Evolutionary conservation across 2,329 filamentous ascomycete species (phyloP).

Genomic region (Exophiala phaeomuriformis): DNA sequence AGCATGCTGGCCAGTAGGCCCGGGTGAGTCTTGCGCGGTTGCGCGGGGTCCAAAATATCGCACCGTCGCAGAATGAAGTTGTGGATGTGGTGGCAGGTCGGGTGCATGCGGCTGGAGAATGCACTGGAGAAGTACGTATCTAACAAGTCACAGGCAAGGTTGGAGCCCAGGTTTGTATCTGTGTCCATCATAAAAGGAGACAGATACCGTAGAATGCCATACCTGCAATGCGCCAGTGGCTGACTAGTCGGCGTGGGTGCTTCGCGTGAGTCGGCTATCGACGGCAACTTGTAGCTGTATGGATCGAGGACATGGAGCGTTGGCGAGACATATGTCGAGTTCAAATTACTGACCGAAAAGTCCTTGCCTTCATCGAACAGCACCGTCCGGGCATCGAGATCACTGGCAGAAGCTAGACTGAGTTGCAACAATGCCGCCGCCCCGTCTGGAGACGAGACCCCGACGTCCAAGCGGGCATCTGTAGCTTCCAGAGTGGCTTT

Average conservation of each 20-base stretch:
- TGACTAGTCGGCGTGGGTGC: conserved; percentile 17
- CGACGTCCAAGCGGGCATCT: no score
- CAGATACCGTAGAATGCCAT: conserved; percentile 19
- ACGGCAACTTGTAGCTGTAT: conserved; percentile 22
- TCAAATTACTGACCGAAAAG: conserved; percentile 4
- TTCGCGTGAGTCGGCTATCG: conserved; percentile 18
- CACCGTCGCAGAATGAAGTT: conserved; percentile 42
- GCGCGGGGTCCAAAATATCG: conserved; percentile 38
- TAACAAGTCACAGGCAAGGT: conserved; percentile 42
- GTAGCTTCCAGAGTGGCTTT: no score
- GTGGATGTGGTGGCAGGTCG: conserved; percentile 44
- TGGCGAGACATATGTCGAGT: conserved; percentile 22
- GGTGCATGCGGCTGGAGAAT: conserved; percentile 39
- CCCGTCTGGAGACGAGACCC: conserved; percentile 11
- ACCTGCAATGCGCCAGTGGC: conserved; percentile 15
- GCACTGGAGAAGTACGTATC: conserved; percentile 45
- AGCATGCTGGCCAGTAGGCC: conserved; percentile 44
- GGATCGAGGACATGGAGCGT: conserved; percentile 21
- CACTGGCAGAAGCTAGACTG: conserved; percentile 3
- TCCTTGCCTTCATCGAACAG: conserved; percentile 14
- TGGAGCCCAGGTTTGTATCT: conserved; percentile 18
- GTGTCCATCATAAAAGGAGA: conserved; percentile 11
- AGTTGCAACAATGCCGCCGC: conserved; percentile 12
- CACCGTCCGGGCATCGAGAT: conserved; percentile 4
- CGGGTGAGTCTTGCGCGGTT: conserved; percentile 39